Evolutionary conservation across 306 rosid species (phyloP).

Genomic region (Clitoria ternatea): DNA sequence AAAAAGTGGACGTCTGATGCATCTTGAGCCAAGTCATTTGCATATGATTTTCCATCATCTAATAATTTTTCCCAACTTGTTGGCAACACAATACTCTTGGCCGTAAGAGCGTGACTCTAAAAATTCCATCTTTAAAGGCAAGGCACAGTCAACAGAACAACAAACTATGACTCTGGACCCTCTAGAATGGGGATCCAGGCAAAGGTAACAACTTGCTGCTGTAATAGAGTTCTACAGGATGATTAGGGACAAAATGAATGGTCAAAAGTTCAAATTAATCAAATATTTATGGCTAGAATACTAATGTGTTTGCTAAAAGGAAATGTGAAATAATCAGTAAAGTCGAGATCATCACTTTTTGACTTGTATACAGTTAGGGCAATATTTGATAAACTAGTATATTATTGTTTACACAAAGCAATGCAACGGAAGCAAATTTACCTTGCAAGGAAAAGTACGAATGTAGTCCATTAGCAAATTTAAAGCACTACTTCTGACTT

Average conservation of each 20-base stretch:
- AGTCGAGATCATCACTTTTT: not conserved
- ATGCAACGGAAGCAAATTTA: conserved; percentile 23
- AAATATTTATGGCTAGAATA: conserved; percentile 13
- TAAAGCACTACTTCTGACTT: conserved; percentile 71
- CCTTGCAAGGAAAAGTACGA: conserved; percentile 75
- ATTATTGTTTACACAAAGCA: not conserved
- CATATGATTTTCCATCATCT: conserved; percentile 46
- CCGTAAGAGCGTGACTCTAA: conserved; percentile 23
- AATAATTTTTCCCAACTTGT: conserved; percentile 48
- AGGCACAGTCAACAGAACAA: conserved; percentile 57
- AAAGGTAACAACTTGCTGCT: conserved; percentile 88
- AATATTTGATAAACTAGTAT: conserved; percentile 1
- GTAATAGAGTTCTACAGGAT: conserved; percentile 70
- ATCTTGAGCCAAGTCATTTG: conserved; percentile 37
- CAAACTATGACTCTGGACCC: conserved; percentile 73
- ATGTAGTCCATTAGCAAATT: conserved; percentile 65
- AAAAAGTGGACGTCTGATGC: conserved; percentile 70
- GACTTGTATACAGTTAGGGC: not conserved
- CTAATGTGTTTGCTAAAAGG: not conserved
- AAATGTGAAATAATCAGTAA: not conserved
- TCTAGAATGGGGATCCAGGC: conserved; percentile 83
- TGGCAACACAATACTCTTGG: conserved; percentile 17
- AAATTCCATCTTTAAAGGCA: conserved; percentile 52
- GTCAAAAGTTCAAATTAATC: conserved; percentile 1
- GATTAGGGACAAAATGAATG: not conserved